A percentile compares a stretch with the other conserved stretches of the same genome.
These are phyloP conservation scores for Nicotiana obtusifolia DNA, from an alignment of 257 asterid species.

Conservation along the genomic window DNA sequence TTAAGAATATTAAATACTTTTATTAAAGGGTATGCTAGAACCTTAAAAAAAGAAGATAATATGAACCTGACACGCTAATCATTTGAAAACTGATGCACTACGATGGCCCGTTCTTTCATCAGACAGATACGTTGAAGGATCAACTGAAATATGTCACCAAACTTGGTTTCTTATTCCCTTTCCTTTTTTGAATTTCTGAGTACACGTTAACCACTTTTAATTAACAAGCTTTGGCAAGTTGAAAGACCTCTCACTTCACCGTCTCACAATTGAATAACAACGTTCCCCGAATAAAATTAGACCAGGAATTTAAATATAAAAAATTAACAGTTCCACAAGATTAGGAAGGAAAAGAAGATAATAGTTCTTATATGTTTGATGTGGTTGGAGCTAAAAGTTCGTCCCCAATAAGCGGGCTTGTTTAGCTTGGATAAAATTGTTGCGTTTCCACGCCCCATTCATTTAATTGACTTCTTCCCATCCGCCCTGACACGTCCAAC, in stretches of 20 bases:
- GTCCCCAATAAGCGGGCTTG: neutral
- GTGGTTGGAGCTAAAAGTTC: neutral
- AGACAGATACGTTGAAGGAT: neutral
- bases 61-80: too few relatives aligned
- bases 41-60: too few relatives aligned
- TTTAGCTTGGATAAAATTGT: neutral
- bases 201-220: neutral
- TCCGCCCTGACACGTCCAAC: neutral
- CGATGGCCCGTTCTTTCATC: too few relatives aligned
- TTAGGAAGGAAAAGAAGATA: neutral
- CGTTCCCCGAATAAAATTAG: neutral
- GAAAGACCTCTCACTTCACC: neutral
- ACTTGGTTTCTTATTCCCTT: too few relatives aligned
- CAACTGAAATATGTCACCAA: neutral
- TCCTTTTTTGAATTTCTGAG: neutral
- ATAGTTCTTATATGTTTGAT: neutral
- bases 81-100: too few relatives aligned
- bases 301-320: neutral
- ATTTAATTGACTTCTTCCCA: neutral
- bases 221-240: neutral
- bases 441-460: neutral
- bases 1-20: too few relatives aligned
- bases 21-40: too few relatives aligned
- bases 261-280: neutral
- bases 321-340: neutral